A percentile compares a stretch with the other conserved stretches of the same genome.
Conservation (phyloP, 164 flowering plant genomes). For the Aristolochia fimbriata region DNA sequence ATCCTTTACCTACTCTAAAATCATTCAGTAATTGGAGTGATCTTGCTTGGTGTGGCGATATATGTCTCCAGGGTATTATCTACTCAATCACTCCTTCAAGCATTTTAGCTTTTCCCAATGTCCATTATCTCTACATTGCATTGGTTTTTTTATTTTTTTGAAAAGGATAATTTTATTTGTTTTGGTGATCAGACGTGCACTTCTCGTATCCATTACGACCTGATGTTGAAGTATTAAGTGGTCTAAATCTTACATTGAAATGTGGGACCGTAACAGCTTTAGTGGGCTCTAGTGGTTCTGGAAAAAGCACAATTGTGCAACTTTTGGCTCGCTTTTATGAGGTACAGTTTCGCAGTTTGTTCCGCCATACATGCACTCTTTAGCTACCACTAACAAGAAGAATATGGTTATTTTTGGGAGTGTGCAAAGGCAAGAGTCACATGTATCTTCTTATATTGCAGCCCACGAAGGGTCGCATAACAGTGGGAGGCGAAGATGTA, state of each 20-base stretch:
- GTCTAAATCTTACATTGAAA: slow-evolving; percentile 60
- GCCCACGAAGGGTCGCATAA: slow-evolving; percentile 87
- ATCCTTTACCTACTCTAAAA: slow-evolving; percentile 57
- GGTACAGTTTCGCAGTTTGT: slow-evolving; percentile 24
- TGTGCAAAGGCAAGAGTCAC: background rate
- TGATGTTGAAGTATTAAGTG: slow-evolving; percentile 67
- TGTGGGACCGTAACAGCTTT: slow-evolving; percentile 86
- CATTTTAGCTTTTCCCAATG: background rate
- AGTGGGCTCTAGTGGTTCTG: slow-evolving; percentile 95
- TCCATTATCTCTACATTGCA: background rate
- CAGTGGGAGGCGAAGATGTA: slow-evolving; percentile 87
- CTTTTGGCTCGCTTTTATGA: slow-evolving; percentile 93
- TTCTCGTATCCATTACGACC: slow-evolving; percentile 91
- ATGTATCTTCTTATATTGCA: slow-evolving; percentile 20
- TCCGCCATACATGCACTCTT: too few species aligned
- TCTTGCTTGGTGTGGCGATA: slow-evolving; percentile 74
- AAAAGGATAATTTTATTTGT: too few species aligned
- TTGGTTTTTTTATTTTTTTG: background rate
- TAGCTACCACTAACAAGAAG: too few species aligned
- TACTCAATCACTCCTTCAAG: background rate
- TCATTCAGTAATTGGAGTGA: slow-evolving; percentile 39
- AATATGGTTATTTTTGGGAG: background rate
- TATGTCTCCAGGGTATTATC: slow-evolving; percentile 76
- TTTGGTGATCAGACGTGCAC: slow-evolving; percentile 53
- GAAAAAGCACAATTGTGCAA: slow-evolving; percentile 95